Evolutionary conservation across 257 asterid species (phyloP).

Genomic region (Solanum etuberosum): DNA sequence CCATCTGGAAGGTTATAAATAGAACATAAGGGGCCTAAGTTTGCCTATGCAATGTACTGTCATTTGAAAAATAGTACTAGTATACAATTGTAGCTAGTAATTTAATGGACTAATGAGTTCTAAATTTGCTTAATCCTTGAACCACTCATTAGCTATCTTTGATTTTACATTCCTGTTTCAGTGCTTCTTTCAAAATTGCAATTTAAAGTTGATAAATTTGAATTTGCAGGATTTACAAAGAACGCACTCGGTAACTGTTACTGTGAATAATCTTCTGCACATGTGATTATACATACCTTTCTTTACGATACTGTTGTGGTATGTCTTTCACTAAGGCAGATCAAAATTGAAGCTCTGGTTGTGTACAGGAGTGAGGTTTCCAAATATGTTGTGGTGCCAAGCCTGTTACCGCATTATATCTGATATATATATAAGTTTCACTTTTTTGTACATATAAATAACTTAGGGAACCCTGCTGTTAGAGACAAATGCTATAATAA

Average conservation of each 20-base stretch:
- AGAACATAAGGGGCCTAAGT: neutral
- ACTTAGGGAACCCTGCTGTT: neutral
- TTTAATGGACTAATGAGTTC: neutral
- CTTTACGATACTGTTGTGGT: neutral
- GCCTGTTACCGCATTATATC: neutral
- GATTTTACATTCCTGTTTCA: neutral
- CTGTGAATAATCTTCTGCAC: conserved; percentile 62
- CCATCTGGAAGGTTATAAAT: neutral
- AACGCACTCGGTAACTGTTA: conserved; percentile 51
- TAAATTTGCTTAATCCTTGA: neutral
- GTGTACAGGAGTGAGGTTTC: conserved; percentile 1
- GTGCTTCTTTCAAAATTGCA: neutral
- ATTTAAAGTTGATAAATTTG: neutral
- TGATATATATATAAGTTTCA: neutral
- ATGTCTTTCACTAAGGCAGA: neutral
- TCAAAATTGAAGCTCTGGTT: neutral
- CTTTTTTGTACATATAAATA: neutral
- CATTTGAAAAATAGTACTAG: neutral
- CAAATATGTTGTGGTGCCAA: neutral
- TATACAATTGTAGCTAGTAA: neutral
- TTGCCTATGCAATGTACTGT: neutral
- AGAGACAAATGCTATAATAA: neutral
- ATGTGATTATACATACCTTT: conserved; percentile 25
- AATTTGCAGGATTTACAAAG: conserved; percentile 61
- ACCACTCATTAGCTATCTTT: neutral